Conservation (phyloP, 1,284 basidiomycete genomes). For the Sphaerobolus stellatus region DNA sequence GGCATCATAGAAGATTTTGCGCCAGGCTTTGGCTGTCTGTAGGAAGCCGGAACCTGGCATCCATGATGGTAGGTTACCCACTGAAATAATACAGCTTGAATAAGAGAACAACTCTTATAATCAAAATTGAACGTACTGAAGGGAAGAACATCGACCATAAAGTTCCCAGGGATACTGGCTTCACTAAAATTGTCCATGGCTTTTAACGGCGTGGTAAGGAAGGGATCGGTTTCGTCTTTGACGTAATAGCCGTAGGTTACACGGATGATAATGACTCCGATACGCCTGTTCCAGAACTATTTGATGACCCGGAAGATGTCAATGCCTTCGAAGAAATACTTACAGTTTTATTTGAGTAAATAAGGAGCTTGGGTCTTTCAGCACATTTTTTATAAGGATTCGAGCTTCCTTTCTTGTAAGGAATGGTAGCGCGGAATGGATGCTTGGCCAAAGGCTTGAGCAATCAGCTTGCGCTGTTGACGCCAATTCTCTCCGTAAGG, state of each 20-base stretch:
- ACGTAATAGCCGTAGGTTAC: slow-evolving; percentile 37
- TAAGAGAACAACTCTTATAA: not conserved
- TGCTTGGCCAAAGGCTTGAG: not conserved
- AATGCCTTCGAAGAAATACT: not conserved
- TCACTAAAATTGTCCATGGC: slow-evolving; percentile 30
- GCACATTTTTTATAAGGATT: not conserved
- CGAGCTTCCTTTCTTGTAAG: not conserved
- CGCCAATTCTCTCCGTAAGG: not conserved
- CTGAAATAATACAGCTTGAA: not conserved
- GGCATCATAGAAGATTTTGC: not conserved
- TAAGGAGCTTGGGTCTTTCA: not conserved
- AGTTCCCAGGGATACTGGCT: slow-evolving; percentile 28
- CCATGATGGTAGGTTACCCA: not conserved
- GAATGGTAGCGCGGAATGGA: not conserved
- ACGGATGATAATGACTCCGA: slow-evolving; percentile 32
- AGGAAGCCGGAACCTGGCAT: not conserved
- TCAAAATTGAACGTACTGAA: slow-evolving; percentile 20
- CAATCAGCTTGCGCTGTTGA: not conserved
- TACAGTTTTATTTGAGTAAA: not conserved
- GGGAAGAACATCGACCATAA: slow-evolving; percentile 32
- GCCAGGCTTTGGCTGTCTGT: not conserved
- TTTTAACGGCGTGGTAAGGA: slow-evolving; percentile 31
- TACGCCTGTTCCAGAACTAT: not conserved
- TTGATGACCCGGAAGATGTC: not conserved
- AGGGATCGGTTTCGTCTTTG: slow-evolving; percentile 27